phyloP scores from a whole-genome alignment of 2,329 filamentous ascomycete species.

The Calonectria fujianensis region DNA sequence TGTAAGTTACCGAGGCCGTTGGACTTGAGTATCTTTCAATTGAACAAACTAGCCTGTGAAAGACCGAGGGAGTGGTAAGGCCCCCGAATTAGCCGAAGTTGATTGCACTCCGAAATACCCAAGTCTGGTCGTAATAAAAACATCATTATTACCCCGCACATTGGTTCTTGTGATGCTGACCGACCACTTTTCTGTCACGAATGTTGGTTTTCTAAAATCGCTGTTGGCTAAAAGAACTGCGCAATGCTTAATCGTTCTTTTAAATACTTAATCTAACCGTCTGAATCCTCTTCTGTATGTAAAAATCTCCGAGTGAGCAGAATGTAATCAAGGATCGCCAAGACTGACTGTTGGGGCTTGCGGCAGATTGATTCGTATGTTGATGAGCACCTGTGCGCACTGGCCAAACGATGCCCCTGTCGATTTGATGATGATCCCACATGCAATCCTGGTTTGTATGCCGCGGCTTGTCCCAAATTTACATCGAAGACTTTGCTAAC shows the following conservation, averaged over 20 bases:
- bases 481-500: background rate
- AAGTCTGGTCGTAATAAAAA: background rate
- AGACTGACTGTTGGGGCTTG: too few relatives aligned
- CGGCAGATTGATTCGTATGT: background rate
- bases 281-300: background rate
- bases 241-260: background rate
- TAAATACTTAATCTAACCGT: background rate
- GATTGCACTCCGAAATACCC: background rate
- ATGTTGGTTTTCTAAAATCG: background rate
- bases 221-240: background rate
- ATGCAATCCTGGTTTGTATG: background rate
- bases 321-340: too few relatives aligned
- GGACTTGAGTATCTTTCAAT: background rate
- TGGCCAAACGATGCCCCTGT: background rate
- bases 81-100: background rate
- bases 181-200: background rate
- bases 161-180: background rate
- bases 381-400: background rate
- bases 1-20: slow-evolving; percentile 1
- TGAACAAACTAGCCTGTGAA: background rate
- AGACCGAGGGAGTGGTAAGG: background rate
- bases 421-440: background rate
- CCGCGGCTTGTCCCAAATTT: background rate
- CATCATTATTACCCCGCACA: slow-evolving; percentile 19
- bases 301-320: background rate